These are phyloP conservation scores for Xylariaceae sp. DNA, from an alignment of 2,329 filamentous ascomycete genomes.

Conservation along the genomic window DNA sequence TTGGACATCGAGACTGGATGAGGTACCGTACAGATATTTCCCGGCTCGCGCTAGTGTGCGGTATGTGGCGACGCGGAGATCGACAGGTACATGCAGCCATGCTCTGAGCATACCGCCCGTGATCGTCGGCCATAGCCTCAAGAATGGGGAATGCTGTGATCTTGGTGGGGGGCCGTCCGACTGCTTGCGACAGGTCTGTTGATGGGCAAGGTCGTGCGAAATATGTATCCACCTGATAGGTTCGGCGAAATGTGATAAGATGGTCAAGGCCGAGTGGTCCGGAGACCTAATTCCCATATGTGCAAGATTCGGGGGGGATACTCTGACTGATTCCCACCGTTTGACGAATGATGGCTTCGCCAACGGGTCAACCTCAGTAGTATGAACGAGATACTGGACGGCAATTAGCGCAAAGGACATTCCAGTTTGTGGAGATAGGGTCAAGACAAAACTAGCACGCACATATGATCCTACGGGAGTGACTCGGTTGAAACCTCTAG, in stretches of 20 bases:
- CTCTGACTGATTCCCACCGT: background rate
- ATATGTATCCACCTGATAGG: constrained; percentile 9
- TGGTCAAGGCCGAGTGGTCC: too few relatives aligned
- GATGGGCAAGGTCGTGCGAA: constrained; percentile 4
- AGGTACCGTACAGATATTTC: constrained; percentile 11
- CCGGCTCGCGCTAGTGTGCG: constrained; percentile 5
- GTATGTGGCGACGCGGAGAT: constrained; percentile 5
- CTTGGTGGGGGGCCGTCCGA: background rate
- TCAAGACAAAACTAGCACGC: too few relatives aligned
- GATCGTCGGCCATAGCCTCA: too few relatives aligned
- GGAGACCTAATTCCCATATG: constrained; percentile 1
- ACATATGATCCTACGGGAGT: too few relatives aligned
- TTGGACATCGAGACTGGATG: constrained; percentile 14
- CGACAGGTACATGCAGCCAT: constrained; percentile 3
- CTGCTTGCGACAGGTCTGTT: background rate
- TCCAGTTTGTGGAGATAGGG: too few relatives aligned
- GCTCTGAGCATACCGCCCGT: background rate
- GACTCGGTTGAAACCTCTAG: too few relatives aligned
- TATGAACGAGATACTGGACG: too few relatives aligned
- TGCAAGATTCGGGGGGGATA: constrained; percentile 5
- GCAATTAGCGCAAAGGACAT: too few relatives aligned
- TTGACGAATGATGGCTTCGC: too few relatives aligned
- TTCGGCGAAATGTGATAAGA: constrained; percentile 8
- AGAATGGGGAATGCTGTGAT: constrained; percentile 1
- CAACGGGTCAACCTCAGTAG: too few relatives aligned